Evolutionary conservation across 768 basidiomycete genomes (phyloP), one percentile per base, ranked within the genome.

Genomic region (Pisolithus albus): DNA sequence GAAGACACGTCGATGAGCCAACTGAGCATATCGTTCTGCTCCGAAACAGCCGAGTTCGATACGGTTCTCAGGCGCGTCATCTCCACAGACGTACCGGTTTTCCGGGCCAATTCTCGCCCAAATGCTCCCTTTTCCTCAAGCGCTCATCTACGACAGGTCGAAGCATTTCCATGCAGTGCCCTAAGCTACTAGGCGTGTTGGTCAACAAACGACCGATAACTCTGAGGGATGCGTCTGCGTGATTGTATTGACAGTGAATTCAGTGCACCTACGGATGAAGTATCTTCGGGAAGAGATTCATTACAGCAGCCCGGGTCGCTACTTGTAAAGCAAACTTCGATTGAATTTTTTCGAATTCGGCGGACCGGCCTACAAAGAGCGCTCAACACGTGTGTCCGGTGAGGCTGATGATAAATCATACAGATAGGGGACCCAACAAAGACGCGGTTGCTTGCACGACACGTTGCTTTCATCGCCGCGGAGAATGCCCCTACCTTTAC

Each of bases 361-460:
- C 51, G 54, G 68, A 61, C 41, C 72, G 67, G 52, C 67, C 72
- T 74, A 53, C 46, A 43, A 51, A 52, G 26, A 46, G 49, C 54
- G 26, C 46, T 59, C 34, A 58, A 39, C 44, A 30, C 40, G 18
- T 42, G 44, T 49, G 44, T 42, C 39, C 52, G 23, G 49, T 37
- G 30, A 37, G 47, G 21, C 50, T 15, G 16, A 28, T 40, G 42
- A 47, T 16, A 42, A 42, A 34, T 61, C 67, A 49, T 49, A 75
- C 75, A 72, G 44, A 72, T 50, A 11, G 70, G 65, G 5, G 61
- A 45, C 2, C 74, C 74, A 24, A 75, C 70, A 45, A 74, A 75
- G 37, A 73, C 52, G 23, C 75, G 72, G 50, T 72, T 75, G 46
- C 68, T 72, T 51, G 59, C 61, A 55, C 72, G 69, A 57, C 65